Base-by-base conservation (phyloP, 108 stramenopile species). In the Seminavis robusta region DNA sequence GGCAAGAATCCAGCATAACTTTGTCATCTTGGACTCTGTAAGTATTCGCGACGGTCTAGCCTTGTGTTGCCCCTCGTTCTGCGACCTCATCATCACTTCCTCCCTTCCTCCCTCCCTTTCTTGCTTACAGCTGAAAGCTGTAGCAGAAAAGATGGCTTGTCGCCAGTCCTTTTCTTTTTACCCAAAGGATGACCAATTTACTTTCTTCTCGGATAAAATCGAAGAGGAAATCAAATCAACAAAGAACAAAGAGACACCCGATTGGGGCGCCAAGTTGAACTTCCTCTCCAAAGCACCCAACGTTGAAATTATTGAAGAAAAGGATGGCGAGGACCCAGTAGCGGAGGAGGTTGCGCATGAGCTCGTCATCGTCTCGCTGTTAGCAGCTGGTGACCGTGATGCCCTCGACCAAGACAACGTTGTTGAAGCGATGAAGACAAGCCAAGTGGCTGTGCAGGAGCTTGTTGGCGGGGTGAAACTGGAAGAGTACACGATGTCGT, bases 91-190 rank as follows among this genome's bases (percentile, higher is more conserved):
- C 39, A n/a, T 13, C 38, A 41, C 13, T 5, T 20, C 1, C 28
- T 17, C 9, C 34, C 2, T 32, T 31, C 41, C 24, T 30, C 40
- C 40, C 37, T 31, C 17, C 28, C 44, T 38, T 40, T 30, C 8
- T 44, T 29, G 29, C 24, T 17, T 20, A 19, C 63, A 81, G 80
- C 59, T 90, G 31, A 86, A 85, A 62, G 72, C 78, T 15, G 79
- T 92, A 0, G 90, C 86, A 10, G 90, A 88, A 67, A 77, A 81
- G 45, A 88, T 92, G 84, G 71, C 86, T n/a, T 73, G 81, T 44
- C 77, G 90, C 17, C 55, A 60, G 34, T 71, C 82, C 9, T 65
- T 76, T 17, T 73, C 81, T 36, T 83, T 92, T 23, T 71, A 74
- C 47, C 90, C 90, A 21, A 39, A 65, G 10, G 59, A 63, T 16